A percentile compares a stretch with the other conserved stretches of the same genome.
phyloP scores from a whole-genome alignment of 495 filamentous ascomycete genomes.

The Talaromyces thailandensis region DNA sequence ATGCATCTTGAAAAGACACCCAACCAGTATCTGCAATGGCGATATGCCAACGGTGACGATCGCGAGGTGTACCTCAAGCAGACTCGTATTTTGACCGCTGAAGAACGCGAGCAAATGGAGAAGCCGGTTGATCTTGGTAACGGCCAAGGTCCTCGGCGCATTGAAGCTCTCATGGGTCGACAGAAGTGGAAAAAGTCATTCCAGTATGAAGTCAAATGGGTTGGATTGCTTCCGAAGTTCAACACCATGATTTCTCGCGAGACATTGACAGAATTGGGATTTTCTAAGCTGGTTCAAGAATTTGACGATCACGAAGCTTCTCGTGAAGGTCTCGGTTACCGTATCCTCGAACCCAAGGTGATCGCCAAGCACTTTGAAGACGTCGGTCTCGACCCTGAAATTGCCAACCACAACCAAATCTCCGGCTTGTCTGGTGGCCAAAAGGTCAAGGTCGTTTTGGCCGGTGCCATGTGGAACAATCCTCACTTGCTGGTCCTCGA shows the following conservation, averaged over 20 bases:
- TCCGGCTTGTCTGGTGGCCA: slow-evolving; percentile 96
- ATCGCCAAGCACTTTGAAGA: slow-evolving; percentile 99
- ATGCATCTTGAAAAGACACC: slow-evolving; percentile 99
- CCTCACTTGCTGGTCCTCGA: slow-evolving; percentile 95
- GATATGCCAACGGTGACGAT: slow-evolving; percentile 93
- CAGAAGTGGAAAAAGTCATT: slow-evolving; percentile 99
- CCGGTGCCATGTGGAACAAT: slow-evolving; percentile 99
- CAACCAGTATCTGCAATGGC: slow-evolving; percentile 98
- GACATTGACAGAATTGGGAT: slow-evolving; percentile 76
- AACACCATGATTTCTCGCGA: slow-evolving; percentile 92
- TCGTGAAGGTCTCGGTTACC: slow-evolving; percentile 93
- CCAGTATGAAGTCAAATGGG: slow-evolving; percentile 99
- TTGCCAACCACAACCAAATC: slow-evolving; percentile 98
- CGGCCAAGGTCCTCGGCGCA: slow-evolving; percentile 64
- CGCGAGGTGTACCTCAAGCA: slow-evolving; percentile 97
- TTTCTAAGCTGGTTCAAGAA: slow-evolving; percentile 89
- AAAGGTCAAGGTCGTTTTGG: slow-evolving; percentile 98
- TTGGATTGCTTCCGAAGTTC: slow-evolving; percentile 75
- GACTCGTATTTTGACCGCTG: slow-evolving; percentile 77
- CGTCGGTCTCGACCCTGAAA: slow-evolving; percentile 89
- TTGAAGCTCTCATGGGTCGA: slow-evolving; percentile 87
- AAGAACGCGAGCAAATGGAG: slow-evolving; percentile 84
- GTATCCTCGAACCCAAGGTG: slow-evolving; percentile 79
- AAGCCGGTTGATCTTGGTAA: slow-evolving; percentile 77
- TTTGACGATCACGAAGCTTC: slow-evolving; percentile 98